Evolutionary conservation across 1,139 yeast species (phyloP).

Genomic region (Magnusiomyces starmeri): DNA sequence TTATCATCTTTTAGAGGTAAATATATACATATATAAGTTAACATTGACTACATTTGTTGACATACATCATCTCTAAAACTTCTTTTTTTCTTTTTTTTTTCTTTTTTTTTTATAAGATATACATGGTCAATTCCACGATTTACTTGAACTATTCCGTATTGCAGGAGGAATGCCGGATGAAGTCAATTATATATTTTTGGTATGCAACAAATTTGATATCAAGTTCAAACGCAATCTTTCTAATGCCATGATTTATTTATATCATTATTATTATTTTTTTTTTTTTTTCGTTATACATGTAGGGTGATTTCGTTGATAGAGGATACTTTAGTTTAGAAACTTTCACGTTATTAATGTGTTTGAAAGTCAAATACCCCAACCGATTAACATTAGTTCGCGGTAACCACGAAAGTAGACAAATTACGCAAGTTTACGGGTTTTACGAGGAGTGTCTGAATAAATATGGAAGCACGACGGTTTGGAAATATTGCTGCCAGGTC

Average conservation of each 20-base stretch:
- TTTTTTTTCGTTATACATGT: not conserved
- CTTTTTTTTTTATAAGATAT: slow-evolving; percentile 45
- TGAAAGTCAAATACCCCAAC: slow-evolving; percentile 75
- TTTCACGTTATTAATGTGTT: slow-evolving; percentile 81
- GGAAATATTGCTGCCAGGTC: slow-evolving; percentile 97
- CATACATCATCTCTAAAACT: not conserved
- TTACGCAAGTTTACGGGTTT: slow-evolving; percentile 92
- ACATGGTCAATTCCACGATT: slow-evolving; percentile 96
- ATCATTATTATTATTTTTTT: not conserved
- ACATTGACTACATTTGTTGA: too few relatives aligned
- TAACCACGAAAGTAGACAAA: slow-evolving; percentile 89
- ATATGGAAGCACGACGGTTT: slow-evolving; percentile 92
- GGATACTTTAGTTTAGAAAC: slow-evolving; percentile 93
- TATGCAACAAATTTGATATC: too few relatives aligned
- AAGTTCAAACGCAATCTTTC: too few relatives aligned
- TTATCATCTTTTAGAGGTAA: not conserved
- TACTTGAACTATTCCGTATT: slow-evolving; percentile 81
- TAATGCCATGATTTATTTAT: not conserved
- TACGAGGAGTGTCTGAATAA: slow-evolving; percentile 87
- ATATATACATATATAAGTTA: too few relatives aligned
- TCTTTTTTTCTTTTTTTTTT: not conserved
- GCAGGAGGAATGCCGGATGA: slow-evolving; percentile 89
- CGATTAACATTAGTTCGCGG: slow-evolving; percentile 87
- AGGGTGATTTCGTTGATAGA: slow-evolving; percentile 93
- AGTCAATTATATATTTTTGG: slow-evolving; percentile 66